A percentile compares a stretch with the other conserved stretches of the same genome.
Conservation (phyloP, 2,329 filamentous ascomycete genomes). For the Fusarium nisikadoi region DNA sequence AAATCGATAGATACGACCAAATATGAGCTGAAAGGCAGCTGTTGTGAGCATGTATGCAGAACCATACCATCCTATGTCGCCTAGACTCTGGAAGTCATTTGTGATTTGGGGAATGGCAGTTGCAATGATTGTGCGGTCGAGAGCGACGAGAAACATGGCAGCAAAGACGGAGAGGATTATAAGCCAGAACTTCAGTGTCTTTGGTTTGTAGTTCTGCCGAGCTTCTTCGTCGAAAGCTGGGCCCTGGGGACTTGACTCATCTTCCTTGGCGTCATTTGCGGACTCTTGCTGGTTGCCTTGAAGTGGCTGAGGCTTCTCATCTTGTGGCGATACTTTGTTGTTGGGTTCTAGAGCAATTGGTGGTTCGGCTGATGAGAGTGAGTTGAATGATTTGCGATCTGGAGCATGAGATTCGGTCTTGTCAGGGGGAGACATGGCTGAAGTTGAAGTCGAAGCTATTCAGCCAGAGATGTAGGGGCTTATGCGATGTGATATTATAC, state of each 20-base stretch:
- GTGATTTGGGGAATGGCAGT: conserved; percentile 66
- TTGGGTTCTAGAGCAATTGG: not conserved
- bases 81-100: conserved; percentile 66
- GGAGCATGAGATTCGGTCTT: not conserved
- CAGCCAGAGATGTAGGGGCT: not conserved
- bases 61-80: conserved; percentile 73
- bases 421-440: conserved; percentile 22
- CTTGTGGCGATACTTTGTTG: not conserved
- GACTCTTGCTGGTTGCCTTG: conserved; percentile 1
- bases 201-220: conserved; percentile 61
- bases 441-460: not conserved
- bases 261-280: conserved; percentile 24
- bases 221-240: conserved; percentile 42
- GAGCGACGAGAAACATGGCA: conserved; percentile 67
- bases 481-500: not conserved
- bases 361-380: conserved; percentile 34
- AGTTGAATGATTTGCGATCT: conserved; percentile 31
- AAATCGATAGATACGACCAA: conserved; percentile 65
- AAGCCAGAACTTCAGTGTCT: conserved; percentile 65
- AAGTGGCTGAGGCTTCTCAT: not conserved
- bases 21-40: conserved; percentile 63
- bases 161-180: conserved; percentile 64
- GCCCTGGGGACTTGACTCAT: conserved; percentile 22
- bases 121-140: conserved; percentile 66
- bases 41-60: conserved; percentile 70